A percentile compares a stretch with the other conserved stretches of the same genome.
Evolutionary conservation across 2,329 filamentous ascomycete species (phyloP).

Genomic region (Daldinia eschscholtzii): DNA sequence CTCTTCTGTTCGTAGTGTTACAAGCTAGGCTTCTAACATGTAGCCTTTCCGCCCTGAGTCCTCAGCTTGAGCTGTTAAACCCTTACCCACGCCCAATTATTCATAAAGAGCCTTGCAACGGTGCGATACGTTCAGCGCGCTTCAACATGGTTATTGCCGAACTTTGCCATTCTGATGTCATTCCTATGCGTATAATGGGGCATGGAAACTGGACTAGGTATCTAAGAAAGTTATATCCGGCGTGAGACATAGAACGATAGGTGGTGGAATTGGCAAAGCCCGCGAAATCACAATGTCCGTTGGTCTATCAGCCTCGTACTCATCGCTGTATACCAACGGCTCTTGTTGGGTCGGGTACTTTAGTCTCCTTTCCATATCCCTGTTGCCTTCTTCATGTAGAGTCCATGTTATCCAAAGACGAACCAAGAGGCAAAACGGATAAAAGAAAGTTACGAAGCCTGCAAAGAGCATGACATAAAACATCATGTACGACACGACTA

Average conservation of each 20-base stretch:
- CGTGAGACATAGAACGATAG: background rate
- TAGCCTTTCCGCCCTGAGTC: too few relatives aligned
- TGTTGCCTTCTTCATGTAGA: background rate
- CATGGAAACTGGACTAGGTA: too few relatives aligned
- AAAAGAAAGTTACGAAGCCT: background rate
- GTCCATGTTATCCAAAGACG: background rate
- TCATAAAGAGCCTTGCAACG: background rate
- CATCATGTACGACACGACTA: background rate
- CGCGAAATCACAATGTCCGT: background rate
- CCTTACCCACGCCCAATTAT: background rate
- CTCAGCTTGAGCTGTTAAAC: background rate
- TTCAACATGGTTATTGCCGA: background rate
- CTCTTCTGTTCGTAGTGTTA: too few relatives aligned
- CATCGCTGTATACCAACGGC: background rate
- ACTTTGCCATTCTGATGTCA: background rate
- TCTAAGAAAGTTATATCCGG: background rate
- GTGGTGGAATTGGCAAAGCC: background rate
- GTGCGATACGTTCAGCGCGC: background rate
- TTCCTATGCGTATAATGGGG: background rate
- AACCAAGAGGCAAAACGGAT: background rate
- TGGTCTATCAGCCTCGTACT: background rate
- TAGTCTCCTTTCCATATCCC: background rate
- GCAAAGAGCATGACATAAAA: conserved; percentile 9
- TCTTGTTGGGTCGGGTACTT: background rate
- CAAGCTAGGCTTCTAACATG: too few relatives aligned